A percentile compares a stretch with the other conserved stretches of the same genome.
Conservation (phyloP, 331 rosid genomes). For the Arachis monticola region DNA sequence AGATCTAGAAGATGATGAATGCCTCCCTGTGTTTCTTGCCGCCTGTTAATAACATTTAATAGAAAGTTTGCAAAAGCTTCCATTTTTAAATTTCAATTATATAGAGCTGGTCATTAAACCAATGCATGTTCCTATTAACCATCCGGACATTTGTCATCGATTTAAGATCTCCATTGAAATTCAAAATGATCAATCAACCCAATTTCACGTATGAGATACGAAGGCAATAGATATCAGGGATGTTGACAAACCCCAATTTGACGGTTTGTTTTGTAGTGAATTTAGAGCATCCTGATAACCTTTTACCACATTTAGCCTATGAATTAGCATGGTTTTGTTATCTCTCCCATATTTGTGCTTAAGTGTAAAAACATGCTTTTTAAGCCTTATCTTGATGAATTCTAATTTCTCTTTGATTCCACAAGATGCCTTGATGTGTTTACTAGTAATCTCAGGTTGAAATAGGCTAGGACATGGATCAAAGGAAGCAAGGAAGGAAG, state of each 20-base stretch:
- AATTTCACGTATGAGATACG: slow-evolving; percentile 9
- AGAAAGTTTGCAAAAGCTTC: slow-evolving; percentile 20
- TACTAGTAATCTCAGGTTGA: too few relatives aligned
- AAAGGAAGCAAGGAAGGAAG: too few relatives aligned
- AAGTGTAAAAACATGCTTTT: too few relatives aligned
- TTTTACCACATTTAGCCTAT: too few relatives aligned
- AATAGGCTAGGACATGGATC: too few relatives aligned
- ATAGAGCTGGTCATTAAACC: slow-evolving; percentile 12
- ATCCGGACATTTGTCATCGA: neutral
- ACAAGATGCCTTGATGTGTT: too few relatives aligned
- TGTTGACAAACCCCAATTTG: neutral
- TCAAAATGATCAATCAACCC: slow-evolving; percentile 17
- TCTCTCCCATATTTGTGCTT: too few relatives aligned
- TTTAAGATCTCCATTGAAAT: neutral
- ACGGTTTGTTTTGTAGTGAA: too few relatives aligned
- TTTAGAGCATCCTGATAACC: too few relatives aligned
- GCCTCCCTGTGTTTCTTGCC: slow-evolving; percentile 59
- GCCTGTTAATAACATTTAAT: slow-evolving; percentile 57
- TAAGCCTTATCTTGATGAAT: too few relatives aligned
- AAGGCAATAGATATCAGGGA: slow-evolving; percentile 9
- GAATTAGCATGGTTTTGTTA: too few relatives aligned
- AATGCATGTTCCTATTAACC: slow-evolving; percentile 16
- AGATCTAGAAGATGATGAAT: slow-evolving; percentile 36
- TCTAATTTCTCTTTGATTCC: too few relatives aligned
- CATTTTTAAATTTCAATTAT: neutral